Base-by-base conservation (phyloP, 1,139 yeast species). In the Candida glucosophila region DNA sequence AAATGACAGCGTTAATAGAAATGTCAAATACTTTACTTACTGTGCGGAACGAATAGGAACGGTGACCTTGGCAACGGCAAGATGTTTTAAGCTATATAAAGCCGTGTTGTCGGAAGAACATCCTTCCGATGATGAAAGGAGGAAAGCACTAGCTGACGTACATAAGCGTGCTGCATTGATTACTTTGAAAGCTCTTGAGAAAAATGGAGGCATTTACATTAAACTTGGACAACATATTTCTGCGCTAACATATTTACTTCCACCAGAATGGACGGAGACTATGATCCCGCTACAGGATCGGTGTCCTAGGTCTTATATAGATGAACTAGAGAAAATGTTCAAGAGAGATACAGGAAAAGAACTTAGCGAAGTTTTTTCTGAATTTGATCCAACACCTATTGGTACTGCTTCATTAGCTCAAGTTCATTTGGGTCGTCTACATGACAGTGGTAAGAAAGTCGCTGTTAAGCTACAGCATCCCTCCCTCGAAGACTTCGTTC, bases 381-480 rank as follows among this genome's bases (percentile, higher is more conserved):
- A 68, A 17, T 83, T 90, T 47, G 72, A 79, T 35, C 67, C 71
- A 0, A 55, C 51, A 10, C 98, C 99, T 0, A 73, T 90, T 22
- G 99, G 98, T 1, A 94, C 86, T 9, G 98, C 98, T 0, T 83
- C 95, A 1, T 62, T 90, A 38, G 98, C 98, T 0, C 99, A 90
- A 46, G 99, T 90, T 6, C 98, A 90, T 52, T 58, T 65, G 22
- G 99, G 94, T 0, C 67, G 53, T 2, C 51, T 88, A 30, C 67
- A 59, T 31, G 56, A 52, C 3, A 67, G 62, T 4, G 86, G 85
- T 1, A 70, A 77, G 39, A 71, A 67, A 41, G 97, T 88, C 2
- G 98, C 98, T 0, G 95, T 90, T 14, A 90, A 92, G 46, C 70
- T 90, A 20, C 98, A 90, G 48, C 99, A 90, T 52, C 98, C 98